Evolutionary conservation across 2,329 filamentous ascomycete species (phyloP).

Genomic region (Neoarthrinium moseri): DNA sequence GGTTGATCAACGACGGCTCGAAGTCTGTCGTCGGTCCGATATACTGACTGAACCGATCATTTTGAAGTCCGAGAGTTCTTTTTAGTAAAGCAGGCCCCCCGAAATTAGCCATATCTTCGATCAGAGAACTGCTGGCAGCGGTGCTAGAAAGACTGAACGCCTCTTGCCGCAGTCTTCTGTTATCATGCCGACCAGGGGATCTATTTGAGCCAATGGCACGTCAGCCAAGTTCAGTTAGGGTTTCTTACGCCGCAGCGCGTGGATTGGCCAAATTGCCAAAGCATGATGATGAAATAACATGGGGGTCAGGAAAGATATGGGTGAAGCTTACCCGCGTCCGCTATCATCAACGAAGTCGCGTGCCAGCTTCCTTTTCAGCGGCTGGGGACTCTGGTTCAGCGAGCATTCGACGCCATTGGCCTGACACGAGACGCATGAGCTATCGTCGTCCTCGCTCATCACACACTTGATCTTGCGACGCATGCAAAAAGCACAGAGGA

Average conservation of each 20-base stretch:
- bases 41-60: constrained; percentile 78
- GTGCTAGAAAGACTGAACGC: constrained; percentile 61
- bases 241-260: constrained; percentile 1
- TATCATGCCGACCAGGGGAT: constrained; percentile 56
- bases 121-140: constrained; percentile 59
- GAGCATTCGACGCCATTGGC: constrained; percentile 78
- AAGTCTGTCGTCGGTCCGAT: constrained; percentile 82
- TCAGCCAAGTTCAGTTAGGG: constrained; percentile 33
- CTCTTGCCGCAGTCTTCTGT: constrained; percentile 51
- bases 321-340: constrained; percentile 64
- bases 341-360: constrained; percentile 60
- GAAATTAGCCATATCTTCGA: constrained; percentile 71
- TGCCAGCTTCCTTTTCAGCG: constrained; percentile 77
- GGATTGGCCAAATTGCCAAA: not conserved
- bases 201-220: constrained; percentile 50
- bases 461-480: constrained; percentile 75
- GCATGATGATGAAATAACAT: constrained; percentile 10
- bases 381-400: constrained; percentile 71
- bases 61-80: constrained; percentile 72
- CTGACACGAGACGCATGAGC: constrained; percentile 71
- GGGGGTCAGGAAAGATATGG: constrained; percentile 27
- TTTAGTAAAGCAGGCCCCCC: constrained; percentile 65
- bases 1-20: constrained; percentile 78
- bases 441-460: constrained; percentile 69
- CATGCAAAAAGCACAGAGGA: constrained; percentile 70